Evolutionary conservation across 164 flowering plant species (phyloP), one percentile per base, ranked within the genome.

Genomic region (Nymphaea thermarum): DNA sequence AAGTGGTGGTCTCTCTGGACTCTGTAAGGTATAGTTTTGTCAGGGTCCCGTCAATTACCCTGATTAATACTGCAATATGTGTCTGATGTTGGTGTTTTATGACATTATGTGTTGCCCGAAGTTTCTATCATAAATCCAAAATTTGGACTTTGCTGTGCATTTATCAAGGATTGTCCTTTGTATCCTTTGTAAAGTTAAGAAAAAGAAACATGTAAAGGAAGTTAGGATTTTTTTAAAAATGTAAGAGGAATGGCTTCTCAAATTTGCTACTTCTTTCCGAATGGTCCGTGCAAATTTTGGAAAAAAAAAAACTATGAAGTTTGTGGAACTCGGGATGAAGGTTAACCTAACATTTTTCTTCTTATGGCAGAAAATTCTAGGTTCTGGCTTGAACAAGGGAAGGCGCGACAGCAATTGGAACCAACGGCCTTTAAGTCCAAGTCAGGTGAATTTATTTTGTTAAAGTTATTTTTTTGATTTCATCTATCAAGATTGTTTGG

Each of bases 371-470:
- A 89, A 88, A 87, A 80, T 90, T 71, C 61, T 94, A 74, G 98
- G 99, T 59, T 80, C 80, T 68, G 87, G 96, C 65, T 81, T 94
- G 81, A 87, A 90, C 77, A 94, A 91, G 76, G 88, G 94, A 44
- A 87, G 96, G 66, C 80, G 96, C 60, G 91, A 94, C 72, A 87
- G 98, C 80, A 80, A 91, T 68, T 94, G 99, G 99, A 98, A 94
- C 81, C 86, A 86, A 76, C 81, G 99, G 5, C 99, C 99, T 72
- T 73, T 94, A 77, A 82, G 74, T 69, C 82, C 66, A 70, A 79
- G 85, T 74, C 96, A 94, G 83, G 98, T 89, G 74, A n/a, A 25
- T 36, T n/a, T 43, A 42, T 64, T 53, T 55, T 62, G 12, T 12
- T 18, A 8, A 7, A 42, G 43, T 57, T 41, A 6, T 42, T 42